Percentiles rank a stretch among this genome's conserved stretches.
Evolutionary conservation across 2,329 filamentous ascomycete genomes (phyloP).

Genomic region (Metarhizium brunneum): DNA sequence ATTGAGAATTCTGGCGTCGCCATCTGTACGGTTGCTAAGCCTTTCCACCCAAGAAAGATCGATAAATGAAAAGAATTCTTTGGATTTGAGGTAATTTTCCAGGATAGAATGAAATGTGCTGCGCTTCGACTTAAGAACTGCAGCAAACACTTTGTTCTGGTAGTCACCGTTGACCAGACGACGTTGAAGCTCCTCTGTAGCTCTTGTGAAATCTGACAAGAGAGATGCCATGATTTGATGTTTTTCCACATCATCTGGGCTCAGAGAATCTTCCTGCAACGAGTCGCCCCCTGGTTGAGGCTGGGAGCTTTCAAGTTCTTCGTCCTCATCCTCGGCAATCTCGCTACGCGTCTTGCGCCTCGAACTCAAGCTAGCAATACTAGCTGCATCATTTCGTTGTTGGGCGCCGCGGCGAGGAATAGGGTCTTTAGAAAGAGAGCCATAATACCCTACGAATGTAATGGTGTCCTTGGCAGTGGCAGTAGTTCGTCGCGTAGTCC

Average conservation of each 20-base stretch:
- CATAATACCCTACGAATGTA: too few relatives aligned
- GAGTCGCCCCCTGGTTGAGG: neutral
- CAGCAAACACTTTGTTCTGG: neutral
- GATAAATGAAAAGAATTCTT: constrained; percentile 15
- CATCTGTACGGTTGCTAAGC: neutral
- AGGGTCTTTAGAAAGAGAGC: neutral
- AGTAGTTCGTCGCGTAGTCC: neutral
- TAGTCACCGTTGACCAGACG: constrained; percentile 1
- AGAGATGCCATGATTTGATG: neutral
- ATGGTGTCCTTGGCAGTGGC: neutral
- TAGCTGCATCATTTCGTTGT: neutral
- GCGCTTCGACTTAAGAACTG: neutral
- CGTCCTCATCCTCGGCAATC: neutral
- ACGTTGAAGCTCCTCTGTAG: constrained; percentile 4
- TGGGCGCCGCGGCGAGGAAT: constrained; percentile 3
- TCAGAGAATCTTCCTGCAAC: neutral
- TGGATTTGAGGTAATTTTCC: neutral
- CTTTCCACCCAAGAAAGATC: constrained; percentile 13
- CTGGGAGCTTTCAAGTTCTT: neutral
- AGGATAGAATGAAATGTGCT: neutral
- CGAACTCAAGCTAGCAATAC: constrained; percentile 1
- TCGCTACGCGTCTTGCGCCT: neutral
- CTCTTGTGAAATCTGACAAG: constrained; percentile 2
- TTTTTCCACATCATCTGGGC: neutral
- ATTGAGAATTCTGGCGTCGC: neutral